Evolutionary conservation across 2,329 filamentous ascomycete genomes (phyloP).

Genomic region (Apiospora pterosperma): DNA sequence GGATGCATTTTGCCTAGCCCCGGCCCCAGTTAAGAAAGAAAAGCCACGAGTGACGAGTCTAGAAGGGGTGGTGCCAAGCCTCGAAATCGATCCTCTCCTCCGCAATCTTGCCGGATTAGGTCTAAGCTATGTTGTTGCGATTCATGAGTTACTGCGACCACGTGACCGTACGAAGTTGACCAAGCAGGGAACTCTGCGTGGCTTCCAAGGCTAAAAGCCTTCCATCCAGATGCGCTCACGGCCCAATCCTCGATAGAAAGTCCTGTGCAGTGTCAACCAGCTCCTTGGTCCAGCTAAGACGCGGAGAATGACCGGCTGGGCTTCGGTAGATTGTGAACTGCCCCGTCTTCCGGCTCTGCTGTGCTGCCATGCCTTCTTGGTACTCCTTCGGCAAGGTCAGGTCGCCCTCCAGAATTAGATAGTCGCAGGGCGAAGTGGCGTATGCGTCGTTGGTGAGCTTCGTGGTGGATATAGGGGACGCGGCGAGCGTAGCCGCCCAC

Average conservation of each 20-base stretch:
- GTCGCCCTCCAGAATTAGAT: slow-evolving; percentile 27
- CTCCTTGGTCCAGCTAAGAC: slow-evolving; percentile 27
- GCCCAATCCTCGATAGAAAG: slow-evolving; percentile 12
- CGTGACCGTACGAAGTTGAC: not conserved
- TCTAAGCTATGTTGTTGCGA: not conserved
- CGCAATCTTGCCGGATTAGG: not conserved
- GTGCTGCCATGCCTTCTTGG: slow-evolving; percentile 27
- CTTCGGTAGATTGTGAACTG: slow-evolving; percentile 22
- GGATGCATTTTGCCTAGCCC: not conserved
- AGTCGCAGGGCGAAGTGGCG: slow-evolving; percentile 26
- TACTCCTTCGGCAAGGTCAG: slow-evolving; percentile 25
- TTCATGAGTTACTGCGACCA: not conserved
- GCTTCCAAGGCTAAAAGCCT: no score
- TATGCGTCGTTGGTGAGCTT: slow-evolving; percentile 29
- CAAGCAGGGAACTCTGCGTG: no score
- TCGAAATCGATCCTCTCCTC: not conserved
- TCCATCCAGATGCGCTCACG: no score
- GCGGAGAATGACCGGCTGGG: slow-evolving; percentile 26
- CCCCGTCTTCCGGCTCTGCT: slow-evolving; percentile 20
- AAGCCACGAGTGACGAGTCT: not conserved
- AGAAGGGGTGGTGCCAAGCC: not conserved
- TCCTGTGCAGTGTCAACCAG: slow-evolving; percentile 19
- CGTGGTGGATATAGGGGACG: slow-evolving; percentile 20
- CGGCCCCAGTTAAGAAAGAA: not conserved
- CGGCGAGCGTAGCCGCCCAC: slow-evolving; percentile 22